Conservation (phyloP, 129 eudicot genomes). For the Pseudognaphalium luteoalbum region DNA sequence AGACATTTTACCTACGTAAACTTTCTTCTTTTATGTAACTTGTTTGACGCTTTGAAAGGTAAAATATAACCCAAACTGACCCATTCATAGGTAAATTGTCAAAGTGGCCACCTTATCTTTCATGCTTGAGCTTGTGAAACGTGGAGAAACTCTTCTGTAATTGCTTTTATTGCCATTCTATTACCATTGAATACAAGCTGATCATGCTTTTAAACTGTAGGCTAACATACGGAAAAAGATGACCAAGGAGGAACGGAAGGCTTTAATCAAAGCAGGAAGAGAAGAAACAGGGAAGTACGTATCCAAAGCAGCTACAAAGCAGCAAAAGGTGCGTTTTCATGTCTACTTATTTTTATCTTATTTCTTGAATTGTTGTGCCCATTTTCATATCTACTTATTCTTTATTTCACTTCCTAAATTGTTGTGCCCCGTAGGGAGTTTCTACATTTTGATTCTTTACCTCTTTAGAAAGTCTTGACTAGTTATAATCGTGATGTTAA, state of each 20-base stretch:
- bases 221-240: constrained; percentile 70
- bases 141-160: background rate
- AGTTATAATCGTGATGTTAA: background rate
- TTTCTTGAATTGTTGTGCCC: background rate
- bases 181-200: background rate
- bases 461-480: background rate
- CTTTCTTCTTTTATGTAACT: background rate
- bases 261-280: constrained; percentile 69
- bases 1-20: background rate
- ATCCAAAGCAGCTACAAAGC: constrained; percentile 63
- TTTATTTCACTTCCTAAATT: constrained; percentile 1
- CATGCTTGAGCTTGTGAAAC: background rate
- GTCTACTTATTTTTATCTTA: background rate
- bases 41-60: background rate
- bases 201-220: constrained; percentile 30
- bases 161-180: background rate
- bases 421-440: constrained; percentile 12
- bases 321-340: constrained; percentile 65
- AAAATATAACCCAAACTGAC: background rate
- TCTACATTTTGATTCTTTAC: background rate
- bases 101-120: background rate
- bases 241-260: constrained; percentile 79
- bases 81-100: constrained; percentile 5
- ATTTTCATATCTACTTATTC: background rate
- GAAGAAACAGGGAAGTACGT: constrained; percentile 76